Base-by-base conservation (phyloP, 2,329 filamentous ascomycete species). In the Arthrobotrys conoides region DNA sequence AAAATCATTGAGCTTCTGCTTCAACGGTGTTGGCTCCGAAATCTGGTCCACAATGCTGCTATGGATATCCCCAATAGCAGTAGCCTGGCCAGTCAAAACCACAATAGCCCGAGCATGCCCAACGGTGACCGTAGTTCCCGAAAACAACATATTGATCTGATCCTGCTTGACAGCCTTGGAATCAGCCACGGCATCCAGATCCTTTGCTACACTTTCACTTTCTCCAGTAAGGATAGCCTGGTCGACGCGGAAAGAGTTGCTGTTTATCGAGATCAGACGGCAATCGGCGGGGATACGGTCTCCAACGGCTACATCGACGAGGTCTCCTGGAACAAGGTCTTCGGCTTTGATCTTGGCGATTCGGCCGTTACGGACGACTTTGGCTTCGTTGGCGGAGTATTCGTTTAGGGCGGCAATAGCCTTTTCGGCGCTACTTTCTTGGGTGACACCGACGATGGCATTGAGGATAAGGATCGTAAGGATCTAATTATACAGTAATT, bases 1-100 rank as follows among this genome's bases (percentile, higher is more conserved):
- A 84, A 99, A 99, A 83, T 98, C 94, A 85, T 99, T 97, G 80
- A 99, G 89, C 87, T 99, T 99, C 88, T 99, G 93, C 88, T 99
- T 99, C 82, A 99, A 86, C 14, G 96, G 96, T 0, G 96, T 99
- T 0, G 96, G 96, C 84, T 97, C 94, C 22, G 95, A 98, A 83
- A 99, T 99, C 85, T 99, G 96, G 44, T 95, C 92, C 5, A 94
- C 94, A 84, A 99, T 99, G 87, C 94, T 98, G 86, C 98, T 96
- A 84, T 99, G 96, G 81, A 99, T 99, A 84, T 97, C 96, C 82
- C 96, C 96, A 85, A 99, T 99, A 44, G 96, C 96, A 27, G 96
- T 99, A 83, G 90, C 92, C 59, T 91, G 89, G 81, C 96, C 96
- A 18, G 96, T 99, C 83, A 97, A 86, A 80, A 94, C 94, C 27